Evolutionary conservation across 1,139 yeast species (phyloP).

Genomic region (Arxiozyma telluris): DNA sequence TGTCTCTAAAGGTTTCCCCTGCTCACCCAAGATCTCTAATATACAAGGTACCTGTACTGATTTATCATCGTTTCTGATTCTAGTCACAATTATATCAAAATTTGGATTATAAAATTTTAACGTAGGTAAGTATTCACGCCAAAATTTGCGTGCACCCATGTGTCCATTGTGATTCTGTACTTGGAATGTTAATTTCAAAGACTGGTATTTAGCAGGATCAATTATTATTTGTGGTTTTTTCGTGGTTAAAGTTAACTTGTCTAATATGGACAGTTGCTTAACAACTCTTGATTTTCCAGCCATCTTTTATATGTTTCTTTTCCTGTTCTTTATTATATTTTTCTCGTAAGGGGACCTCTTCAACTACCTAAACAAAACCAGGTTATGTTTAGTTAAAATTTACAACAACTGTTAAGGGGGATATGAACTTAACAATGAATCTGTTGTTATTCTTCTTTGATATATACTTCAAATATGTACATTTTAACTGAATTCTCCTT

Average conservation of each 20-base stretch:
- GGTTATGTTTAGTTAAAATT: too few relatives aligned
- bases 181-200: slow-evolving; percentile 38
- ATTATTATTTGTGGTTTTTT: slow-evolving; percentile 24
- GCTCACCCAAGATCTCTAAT: slow-evolving; percentile 25
- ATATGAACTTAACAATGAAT: neutral
- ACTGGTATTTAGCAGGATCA: slow-evolving; percentile 19
- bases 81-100: slow-evolving; percentile 50
- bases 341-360: neutral
- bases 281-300: slow-evolving; percentile 5
- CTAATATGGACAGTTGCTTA: slow-evolving; percentile 23
- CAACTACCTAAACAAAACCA: neutral
- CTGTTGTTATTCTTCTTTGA: neutral
- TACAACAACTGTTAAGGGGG: too few relatives aligned
- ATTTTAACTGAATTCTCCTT: neutral
- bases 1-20: slow-evolving; percentile 14
- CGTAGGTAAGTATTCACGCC: slow-evolving; percentile 67
- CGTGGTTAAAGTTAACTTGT: slow-evolving; percentile 24
- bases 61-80: slow-evolving; percentile 39
- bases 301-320: neutral
- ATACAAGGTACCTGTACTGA: slow-evolving; percentile 24
- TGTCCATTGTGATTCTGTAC: slow-evolving; percentile 39
- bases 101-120: slow-evolving; percentile 75
- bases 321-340: too few relatives aligned
- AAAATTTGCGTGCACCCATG: slow-evolving; percentile 52
- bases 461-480: neutral